Conservation (phyloP, 2,329 filamentous ascomycete genomes). For the Fusarium redolens region DNA sequence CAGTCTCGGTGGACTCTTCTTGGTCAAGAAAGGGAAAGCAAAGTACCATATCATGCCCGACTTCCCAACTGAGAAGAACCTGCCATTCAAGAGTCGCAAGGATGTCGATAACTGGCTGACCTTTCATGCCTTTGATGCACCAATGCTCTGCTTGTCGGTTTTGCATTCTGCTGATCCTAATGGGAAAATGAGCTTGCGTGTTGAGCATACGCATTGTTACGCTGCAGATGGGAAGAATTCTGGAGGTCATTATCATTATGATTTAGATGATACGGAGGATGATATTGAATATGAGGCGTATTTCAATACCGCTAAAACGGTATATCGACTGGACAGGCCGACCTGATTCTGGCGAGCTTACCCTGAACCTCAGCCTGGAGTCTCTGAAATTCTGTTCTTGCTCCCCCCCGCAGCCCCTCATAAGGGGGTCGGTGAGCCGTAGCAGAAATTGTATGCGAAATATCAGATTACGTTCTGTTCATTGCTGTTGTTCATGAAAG, state of each 20-base stretch:
- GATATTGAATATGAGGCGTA: conserved; percentile 60
- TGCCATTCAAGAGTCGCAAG: not conserved
- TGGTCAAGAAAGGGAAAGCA: not conserved
- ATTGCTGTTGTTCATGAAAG: fast-evolving
- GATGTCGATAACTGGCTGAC: not conserved
- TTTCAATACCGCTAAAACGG: conserved; percentile 24
- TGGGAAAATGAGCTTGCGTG: conserved; percentile 30
- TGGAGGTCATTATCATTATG: conserved; percentile 56
- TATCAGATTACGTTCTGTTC: fast-evolving
- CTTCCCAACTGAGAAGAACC: not conserved
- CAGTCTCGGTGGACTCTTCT: not conserved
- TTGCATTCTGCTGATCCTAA: fast-evolving
- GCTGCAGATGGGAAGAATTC: conserved; percentile 29
- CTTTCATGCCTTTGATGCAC: not conserved
- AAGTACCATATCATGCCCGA: not conserved
- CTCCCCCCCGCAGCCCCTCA: too few relatives aligned
- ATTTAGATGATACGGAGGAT: conserved; percentile 44
- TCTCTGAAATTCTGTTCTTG: fast-evolving
- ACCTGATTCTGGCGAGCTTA: not conserved
- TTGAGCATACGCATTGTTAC: conserved; percentile 62
- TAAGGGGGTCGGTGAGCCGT: fast-evolving
- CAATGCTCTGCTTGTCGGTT: fast-evolving
- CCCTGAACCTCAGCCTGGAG: not conserved
- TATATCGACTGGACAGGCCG: not conserved
- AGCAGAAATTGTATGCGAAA: fast-evolving